Evolutionary conservation across 2,329 filamentous ascomycete species (phyloP).

Genomic region (Penicillium occitanis): DNA sequence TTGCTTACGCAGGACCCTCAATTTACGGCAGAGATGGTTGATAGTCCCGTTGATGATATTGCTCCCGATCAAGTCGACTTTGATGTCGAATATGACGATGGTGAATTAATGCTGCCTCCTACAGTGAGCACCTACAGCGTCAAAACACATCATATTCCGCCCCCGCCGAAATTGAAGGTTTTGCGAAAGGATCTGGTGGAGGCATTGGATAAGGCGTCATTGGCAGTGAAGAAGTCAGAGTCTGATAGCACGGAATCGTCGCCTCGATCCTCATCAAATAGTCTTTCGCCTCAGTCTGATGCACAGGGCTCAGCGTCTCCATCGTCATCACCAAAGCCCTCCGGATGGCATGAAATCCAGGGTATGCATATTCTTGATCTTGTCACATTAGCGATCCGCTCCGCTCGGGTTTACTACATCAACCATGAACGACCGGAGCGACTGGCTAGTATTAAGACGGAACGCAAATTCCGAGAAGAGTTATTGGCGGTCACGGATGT

Average conservation of each 20-base stretch:
- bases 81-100: conserved; percentile 55
- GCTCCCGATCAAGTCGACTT: conserved; percentile 46
- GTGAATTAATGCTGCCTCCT: conserved; percentile 84
- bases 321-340: conserved; percentile 40
- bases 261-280: conserved; percentile 33
- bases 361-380: conserved; percentile 91
- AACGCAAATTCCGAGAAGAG: conserved; percentile 80
- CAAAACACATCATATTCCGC: conserved; percentile 75
- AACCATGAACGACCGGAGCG: conserved; percentile 83
- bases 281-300: conserved; percentile 25
- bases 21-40: conserved; percentile 46
- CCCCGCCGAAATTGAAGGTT: conserved; percentile 77
- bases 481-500: conserved; percentile 85
- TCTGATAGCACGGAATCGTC: conserved; percentile 33
- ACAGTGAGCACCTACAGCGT: conserved; percentile 95
- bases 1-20: conserved; percentile 40
- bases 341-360: conserved; percentile 81
- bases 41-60: conserved; percentile 51
- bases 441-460: conserved; percentile 81
- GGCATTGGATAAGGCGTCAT: conserved; percentile 67
- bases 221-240: conserved; percentile 58
- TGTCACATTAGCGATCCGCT: conserved; percentile 90
- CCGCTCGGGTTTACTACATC: conserved; percentile 95
- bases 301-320: conserved; percentile 26
- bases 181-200: conserved; percentile 69